phyloP scores from a whole-genome alignment of 2,329 filamentous ascomycete species.

The Dryadomyces sulphureus region DNA sequence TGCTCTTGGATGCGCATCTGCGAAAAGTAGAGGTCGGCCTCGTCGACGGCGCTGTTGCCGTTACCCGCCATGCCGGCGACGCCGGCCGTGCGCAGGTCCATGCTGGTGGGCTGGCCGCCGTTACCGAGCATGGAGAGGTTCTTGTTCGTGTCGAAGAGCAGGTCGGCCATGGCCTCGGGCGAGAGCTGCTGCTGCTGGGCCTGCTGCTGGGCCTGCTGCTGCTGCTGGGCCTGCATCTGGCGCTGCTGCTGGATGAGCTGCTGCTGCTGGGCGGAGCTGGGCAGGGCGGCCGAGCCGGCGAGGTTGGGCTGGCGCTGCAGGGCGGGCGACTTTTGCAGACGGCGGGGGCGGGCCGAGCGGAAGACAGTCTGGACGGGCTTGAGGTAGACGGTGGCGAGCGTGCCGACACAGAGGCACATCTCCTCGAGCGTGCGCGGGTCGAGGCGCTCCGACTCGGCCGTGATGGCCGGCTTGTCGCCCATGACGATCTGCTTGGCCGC shows the following conservation, averaged over 20 bases:
- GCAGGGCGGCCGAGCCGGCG: conserved; percentile 1
- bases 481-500: conserved; percentile 82
- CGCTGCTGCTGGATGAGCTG: conserved; percentile 3
- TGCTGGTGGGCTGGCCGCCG: conserved; percentile 35
- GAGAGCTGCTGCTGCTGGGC: background rate
- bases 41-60: conserved; percentile 50
- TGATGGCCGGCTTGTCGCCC: conserved; percentile 94
- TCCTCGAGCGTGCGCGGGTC: conserved; percentile 87
- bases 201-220: conserved; percentile 2
- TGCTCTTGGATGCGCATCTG: conserved; percentile 55
- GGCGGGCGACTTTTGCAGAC: conserved; percentile 69
- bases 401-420: conserved; percentile 93
- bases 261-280: conserved; percentile 13
- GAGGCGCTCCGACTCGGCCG: conserved; percentile 86
- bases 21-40: conserved; percentile 83
- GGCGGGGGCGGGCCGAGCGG: conserved; percentile 67
- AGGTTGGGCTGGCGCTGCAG: conserved; percentile 58
- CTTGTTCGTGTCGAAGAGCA: conserved; percentile 38
- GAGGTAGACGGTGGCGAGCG: conserved; percentile 89
- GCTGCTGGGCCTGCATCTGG: conserved; percentile 5
- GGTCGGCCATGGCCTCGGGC: too few species aligned
- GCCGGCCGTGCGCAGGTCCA: conserved; percentile 26
- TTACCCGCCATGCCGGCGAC: background rate
- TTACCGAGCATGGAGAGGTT: conserved; percentile 42
- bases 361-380: conserved; percentile 98